Base-by-base conservation (phyloP, 1,139 yeast species). In the Magnusiomyces sp. region DNA sequence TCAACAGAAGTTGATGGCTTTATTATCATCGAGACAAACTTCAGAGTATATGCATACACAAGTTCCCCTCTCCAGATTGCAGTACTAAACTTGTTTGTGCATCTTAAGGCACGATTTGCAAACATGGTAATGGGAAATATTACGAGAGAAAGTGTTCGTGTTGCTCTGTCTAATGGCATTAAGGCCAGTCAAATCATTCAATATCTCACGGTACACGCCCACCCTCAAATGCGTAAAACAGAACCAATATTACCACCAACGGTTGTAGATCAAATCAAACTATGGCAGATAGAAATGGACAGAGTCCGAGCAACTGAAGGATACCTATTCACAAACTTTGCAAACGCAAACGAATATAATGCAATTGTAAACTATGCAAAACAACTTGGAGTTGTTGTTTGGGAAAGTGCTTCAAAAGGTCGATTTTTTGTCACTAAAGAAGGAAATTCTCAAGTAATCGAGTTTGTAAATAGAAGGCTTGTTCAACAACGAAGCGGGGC, bases 221-320 rank as follows among this genome's bases (percentile, higher is more conserved):
- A 92, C 68, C 87, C 95, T 1, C 96, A 89, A 64, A 86, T 90
- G 95, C 72, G 81, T 53, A 65, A 63, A 45, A 50, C 58, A 20
- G 61, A 58, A 19, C 67, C 68, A 3, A 73, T 89, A 16, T 69
- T 92, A 11, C 98, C 97, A 2, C 96, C 97, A 0, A 94, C 96
- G 0, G 95, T 92, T 7, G 89, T 88, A 1, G 99, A 92, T 68
- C 99, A 92, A 65, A 87, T 92, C 58, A 83, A 82, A 62, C 73
- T 92, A 50, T 92, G 99, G 99, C 98, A 92, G 69, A 73, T 92
- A 55, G 99, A 92, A 63, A 70, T 90, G 71, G 98, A 92, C 64
- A 77, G 99, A 68, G 86, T 92, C 55, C 83, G 85, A 60, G 80
- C 95, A 0, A 86, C 81, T 50, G 89, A 83, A 40, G 99, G 99